Evolutionary conservation across 1,284 basidiomycete genomes (phyloP).

Genomic region (Exobasidium cylindrosporum): DNA sequence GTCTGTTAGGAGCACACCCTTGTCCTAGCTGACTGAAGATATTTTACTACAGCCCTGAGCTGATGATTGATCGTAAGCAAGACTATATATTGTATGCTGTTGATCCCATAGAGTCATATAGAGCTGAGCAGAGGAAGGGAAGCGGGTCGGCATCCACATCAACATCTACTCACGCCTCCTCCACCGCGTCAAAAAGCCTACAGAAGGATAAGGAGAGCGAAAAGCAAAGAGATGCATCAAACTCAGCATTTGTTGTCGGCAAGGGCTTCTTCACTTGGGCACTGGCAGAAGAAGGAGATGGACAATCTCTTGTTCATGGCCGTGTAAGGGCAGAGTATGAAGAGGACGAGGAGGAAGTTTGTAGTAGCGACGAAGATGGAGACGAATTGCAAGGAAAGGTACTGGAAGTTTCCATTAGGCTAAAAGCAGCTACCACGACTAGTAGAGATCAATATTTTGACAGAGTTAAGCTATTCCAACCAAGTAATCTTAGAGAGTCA

Average conservation of each 20-base stretch:
- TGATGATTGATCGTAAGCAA: slow-evolving; percentile 39
- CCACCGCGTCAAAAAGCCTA: background rate
- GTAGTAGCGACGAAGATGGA: slow-evolving; percentile 19
- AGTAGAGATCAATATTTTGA: slow-evolving; percentile 45
- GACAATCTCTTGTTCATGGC: slow-evolving; percentile 47
- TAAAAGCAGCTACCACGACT: slow-evolving; percentile 39
- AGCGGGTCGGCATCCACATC: background rate
- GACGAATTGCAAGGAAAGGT: slow-evolving; percentile 29
- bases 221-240: background rate
- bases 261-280: slow-evolving; percentile 50
- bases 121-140: slow-evolving; percentile 16
- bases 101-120: slow-evolving; percentile 48
- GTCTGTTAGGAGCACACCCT: background rate
- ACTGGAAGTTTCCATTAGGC: slow-evolving; percentile 46
- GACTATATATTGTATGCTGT: slow-evolving; percentile 54
- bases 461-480: slow-evolving; percentile 19
- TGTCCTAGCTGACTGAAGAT: no score
- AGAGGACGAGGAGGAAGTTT: slow-evolving; percentile 25
- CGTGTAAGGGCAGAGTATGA: slow-evolving; percentile 41
- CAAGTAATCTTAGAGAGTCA: background rate
- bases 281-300: slow-evolving; percentile 47
- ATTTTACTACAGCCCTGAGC: slow-evolving; percentile 52
- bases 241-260: slow-evolving; percentile 37
- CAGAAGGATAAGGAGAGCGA: background rate
- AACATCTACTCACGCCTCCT: background rate